Percentiles rank a stretch among this genome's conserved stretches.
Conservation (phyloP, 1,284 basidiomycete genomes). For the Sanghuangporus baumii region DNA sequence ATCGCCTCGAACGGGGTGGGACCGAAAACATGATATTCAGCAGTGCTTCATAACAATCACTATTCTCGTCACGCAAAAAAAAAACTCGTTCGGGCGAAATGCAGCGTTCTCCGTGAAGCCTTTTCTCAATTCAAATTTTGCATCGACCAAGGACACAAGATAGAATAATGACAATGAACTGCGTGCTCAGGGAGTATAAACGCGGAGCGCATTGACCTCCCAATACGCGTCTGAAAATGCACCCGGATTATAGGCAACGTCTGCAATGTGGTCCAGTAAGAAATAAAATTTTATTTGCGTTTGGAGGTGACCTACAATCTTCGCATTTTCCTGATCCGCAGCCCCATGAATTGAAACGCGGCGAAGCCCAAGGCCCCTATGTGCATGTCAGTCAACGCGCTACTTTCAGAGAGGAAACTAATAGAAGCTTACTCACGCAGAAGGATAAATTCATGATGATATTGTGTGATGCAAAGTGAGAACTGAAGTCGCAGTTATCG, state of each 20-base stretch:
- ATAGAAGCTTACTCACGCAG: constrained; percentile 35
- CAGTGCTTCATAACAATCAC: too few relatives aligned
- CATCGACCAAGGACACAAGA: not conserved
- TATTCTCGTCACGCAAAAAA: not conserved
- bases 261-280: constrained; percentile 25
- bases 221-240: constrained; percentile 57
- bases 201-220: constrained; percentile 52
- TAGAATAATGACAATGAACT: not conserved
- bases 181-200: constrained; percentile 36
- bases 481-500: constrained; percentile 35
- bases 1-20: too few relatives aligned
- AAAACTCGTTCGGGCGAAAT: not conserved
- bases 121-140: too few relatives aligned
- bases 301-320: constrained; percentile 19
- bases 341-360: constrained; percentile 8
- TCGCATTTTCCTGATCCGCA: constrained; percentile 18
- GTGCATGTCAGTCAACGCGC: too few relatives aligned
- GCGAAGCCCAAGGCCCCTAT: constrained; percentile 22
- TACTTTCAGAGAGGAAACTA: not conserved
- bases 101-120: not conserved
- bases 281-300: not conserved
- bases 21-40: too few relatives aligned
- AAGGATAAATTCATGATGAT: constrained; percentile 51
- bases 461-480: constrained; percentile 43
- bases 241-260: constrained; percentile 47